phyloP scores from a whole-genome alignment of 2,329 filamentous ascomycete species.

The Zarea fungicola region DNA sequence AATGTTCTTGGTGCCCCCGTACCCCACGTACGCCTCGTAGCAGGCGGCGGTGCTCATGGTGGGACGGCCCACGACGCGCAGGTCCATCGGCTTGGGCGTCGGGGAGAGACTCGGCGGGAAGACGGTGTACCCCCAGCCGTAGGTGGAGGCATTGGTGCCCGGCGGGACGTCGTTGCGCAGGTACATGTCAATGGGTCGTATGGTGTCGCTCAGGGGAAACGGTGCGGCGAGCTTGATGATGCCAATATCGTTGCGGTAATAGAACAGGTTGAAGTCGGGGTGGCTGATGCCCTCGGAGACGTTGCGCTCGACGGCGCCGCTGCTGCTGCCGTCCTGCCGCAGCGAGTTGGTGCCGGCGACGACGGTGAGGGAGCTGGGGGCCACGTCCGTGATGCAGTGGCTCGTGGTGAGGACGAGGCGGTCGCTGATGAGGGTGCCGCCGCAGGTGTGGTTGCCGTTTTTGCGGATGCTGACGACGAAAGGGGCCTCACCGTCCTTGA shows the following conservation, averaged over 20 bases:
- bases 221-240: not conserved
- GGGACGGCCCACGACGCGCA: not conserved
- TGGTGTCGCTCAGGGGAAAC: not conserved
- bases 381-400: not conserved
- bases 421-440: not conserved
- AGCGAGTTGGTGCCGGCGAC: conserved; percentile 1
- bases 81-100: not conserved
- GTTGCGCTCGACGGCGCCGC: not conserved
- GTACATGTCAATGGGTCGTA: not conserved
- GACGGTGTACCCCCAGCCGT: conserved; percentile 10
- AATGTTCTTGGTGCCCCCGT: not conserved
- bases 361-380: not conserved
- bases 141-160: conserved; percentile 9
- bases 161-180: not conserved
- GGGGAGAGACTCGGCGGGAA: not conserved
- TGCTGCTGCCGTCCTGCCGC: not conserved
- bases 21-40: not conserved
- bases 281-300: not conserved
- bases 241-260: conserved; percentile 1
- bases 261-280: not conserved
- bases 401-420: conserved; percentile 1
- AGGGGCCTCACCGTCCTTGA: not conserved
- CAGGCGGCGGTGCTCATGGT: not conserved
- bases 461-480: conserved; percentile 5
- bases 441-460: conserved; percentile 1